Evolutionary conservation across 345 rosid genomes (phyloP), one percentile per base, ranked within the genome.

Genomic region (Camelina hispida): DNA sequence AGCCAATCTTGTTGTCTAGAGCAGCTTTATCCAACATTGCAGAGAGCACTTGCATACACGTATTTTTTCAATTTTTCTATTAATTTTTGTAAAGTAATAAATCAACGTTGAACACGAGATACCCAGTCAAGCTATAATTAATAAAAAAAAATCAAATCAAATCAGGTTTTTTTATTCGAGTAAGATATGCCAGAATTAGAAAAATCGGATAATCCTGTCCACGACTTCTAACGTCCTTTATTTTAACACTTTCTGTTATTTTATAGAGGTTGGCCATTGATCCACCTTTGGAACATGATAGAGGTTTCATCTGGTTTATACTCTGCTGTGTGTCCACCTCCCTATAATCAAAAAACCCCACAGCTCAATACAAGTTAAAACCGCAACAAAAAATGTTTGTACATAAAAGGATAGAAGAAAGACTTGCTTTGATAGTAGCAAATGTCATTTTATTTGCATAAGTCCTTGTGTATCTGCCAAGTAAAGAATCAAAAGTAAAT

Each of bases 311-410:
- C 77, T 28, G 91, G 86, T 70, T 32, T 82, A 78, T 64, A 81
- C 69, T 82, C 86, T 0, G 91, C 78, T n/a, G 87, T 82, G 81
- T 86, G 91, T 4, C 90, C 93, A 61, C 86, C 88, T 4, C 91
- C 95, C 94, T 91, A 17, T 14, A 73, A 42, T 30, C 25, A 63
- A 28, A 42, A 73, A 40, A 20, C 22, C n/a, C 22, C 63, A 25
- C 23, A 42, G 4, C 13, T 63, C 55, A 15, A 54, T 32, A 66
- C 51, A 77, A 68, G 57, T 11, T 10, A 6, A 17, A 43, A 42
- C 34, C 20, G 13, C 47, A 23, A 0, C 20, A n/a, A 57, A 9
- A 56, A 47, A 1, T 9, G 35, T 47, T 23, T 1, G 6, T 6
- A 2, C 8, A 2, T 3, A 18, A 38, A 53, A 40, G 12, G 4